These are phyloP conservation scores for Mortierella sp. DNA, from an alignment of 371 early-diverging fungal species.

Conservation along the genomic window DNA sequence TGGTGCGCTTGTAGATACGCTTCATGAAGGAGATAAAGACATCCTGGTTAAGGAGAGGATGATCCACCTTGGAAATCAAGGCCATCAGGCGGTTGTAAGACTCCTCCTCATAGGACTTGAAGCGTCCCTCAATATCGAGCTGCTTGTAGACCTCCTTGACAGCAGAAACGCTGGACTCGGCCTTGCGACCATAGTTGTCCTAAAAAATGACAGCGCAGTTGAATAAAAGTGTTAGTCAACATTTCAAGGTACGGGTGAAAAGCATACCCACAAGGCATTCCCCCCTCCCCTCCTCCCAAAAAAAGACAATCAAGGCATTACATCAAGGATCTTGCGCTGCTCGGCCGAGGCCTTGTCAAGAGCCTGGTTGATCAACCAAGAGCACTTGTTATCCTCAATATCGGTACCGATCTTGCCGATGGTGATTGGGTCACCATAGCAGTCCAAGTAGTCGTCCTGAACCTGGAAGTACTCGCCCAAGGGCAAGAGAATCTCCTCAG, in stretches of 20 bases:
- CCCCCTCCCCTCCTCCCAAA: no score
- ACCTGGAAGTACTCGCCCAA: slow-evolving; percentile 98
- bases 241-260: no score
- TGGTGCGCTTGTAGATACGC: slow-evolving; percentile 92
- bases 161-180: slow-evolving; percentile 74
- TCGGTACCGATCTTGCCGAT: slow-evolving; percentile 99
- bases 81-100: slow-evolving; percentile 74
- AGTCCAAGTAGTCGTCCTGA: slow-evolving; percentile 97
- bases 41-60: slow-evolving; percentile 75
- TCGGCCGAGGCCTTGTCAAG: slow-evolving; percentile 77
- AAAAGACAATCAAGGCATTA: slow-evolving; percentile 29
- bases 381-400: slow-evolving; percentile 98
- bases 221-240: not conserved
- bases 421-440: slow-evolving; percentile 88
- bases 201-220: slow-evolving; percentile 29
- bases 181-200: slow-evolving; percentile 92
- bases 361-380: slow-evolving; percentile 96
- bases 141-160: slow-evolving; percentile 89
- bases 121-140: slow-evolving; percentile 79
- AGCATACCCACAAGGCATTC: no score
- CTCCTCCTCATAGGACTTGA: slow-evolving; percentile 88
- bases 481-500: slow-evolving; percentile 87
- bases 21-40: slow-evolving; percentile 92
- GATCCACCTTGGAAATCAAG: slow-evolving; percentile 82
- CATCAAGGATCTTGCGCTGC: slow-evolving; percentile 89